Evolutionary conservation across 2,329 filamentous ascomycete genomes (phyloP), one percentile per base, ranked within the genome.

Genomic region (Cordyceps javanica): DNA sequence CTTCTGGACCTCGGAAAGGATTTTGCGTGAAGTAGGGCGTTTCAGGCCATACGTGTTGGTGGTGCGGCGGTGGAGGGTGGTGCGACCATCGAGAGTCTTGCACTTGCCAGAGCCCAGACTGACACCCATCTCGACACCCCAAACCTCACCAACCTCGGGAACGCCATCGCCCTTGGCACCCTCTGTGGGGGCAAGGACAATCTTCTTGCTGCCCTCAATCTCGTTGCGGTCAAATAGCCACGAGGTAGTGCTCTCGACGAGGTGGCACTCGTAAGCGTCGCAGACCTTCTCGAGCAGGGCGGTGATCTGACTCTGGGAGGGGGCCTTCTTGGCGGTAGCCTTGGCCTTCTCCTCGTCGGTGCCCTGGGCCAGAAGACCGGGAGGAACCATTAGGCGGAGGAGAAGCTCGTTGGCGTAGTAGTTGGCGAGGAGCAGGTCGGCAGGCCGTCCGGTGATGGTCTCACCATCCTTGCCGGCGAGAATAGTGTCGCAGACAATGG

Each of bases 221-320:
- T 99, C 94, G 75, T 97, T 96, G 73, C 90, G 89, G 70, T 91
- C 91, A 72, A 99, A 97, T 60, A 91, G 77, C 92, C 94, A 99
- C 69, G 90, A 96, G 44, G 94, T 99, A 62, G 94, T 99, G 82
- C 92, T 96, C 83, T 99, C 94, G 58, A 99, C 91, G 26, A 97
- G 78, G 73, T 87, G 95, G 81, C 89, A 92, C 61, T 90, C 92
- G 75, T 95, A 99, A 66, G 84, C 82, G 78, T 95, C 91, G 70
- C 87, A 89, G 46, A 97, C 84, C 82, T 94, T 97, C 76, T 97
- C 91, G 52, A 99, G 79, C 62, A 97, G 78, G 66, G 82, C 81
- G 62, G 89, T 94, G 68, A 99, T 97, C 77, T 91, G 88, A 68
- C 83, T 77, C 76, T 97, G 93, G 53, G 89, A 89, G 58, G 88